Base-by-base conservation (phyloP, 2,329 filamentous ascomycete genomes). In the Alternaria arbusti region DNA sequence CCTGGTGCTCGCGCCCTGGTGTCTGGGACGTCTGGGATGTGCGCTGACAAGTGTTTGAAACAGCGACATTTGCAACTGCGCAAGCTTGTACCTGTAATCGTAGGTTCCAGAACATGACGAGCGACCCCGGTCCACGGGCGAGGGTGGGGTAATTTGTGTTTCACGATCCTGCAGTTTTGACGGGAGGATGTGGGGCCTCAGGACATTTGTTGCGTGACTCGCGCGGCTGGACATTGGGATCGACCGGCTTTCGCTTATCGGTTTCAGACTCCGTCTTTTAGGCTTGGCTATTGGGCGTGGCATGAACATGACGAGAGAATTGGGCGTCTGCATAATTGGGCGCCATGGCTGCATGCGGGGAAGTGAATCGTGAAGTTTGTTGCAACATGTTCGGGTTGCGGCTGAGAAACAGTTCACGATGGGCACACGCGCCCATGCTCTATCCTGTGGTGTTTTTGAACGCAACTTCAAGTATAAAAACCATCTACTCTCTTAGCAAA, bases 1-100 rank as follows among this genome's bases (percentile, higher is more conserved):
- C 15, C 43, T 32, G 50, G 23, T 59, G 22, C 44, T 45, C 46
- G 36, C 12, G 44, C 26, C 46, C 54, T 25, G 43, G 20, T 40
- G 32, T 25, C 9, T 36, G 36, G 32, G 12, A 26, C 36, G 15
- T 23, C 23, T 32, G 15, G 50, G 30, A n/a, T 36, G 17, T 50
- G 32, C 23, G 58, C 51, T 60, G 20, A 59, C 45, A 28, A 55
- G 56, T 59, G 49, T 57, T 40, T 64, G 63, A 67, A 71, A 74
- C 69, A 79, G 78, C 61, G 78, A 80, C 61, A 81, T 81, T 55
- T 80, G 78, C 65, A 80, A 80, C 55, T 80, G 78, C 46, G 79
- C 79, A 45, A 80, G 78, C 68, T 70, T 81, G 70, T 81, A 81
- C 65, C 59, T 81, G 65, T 81, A 78, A 65, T 63, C 45, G 44